Conservation (phyloP, 2,329 filamentous ascomycete species). For the Hypoxylon sp. region DNA sequence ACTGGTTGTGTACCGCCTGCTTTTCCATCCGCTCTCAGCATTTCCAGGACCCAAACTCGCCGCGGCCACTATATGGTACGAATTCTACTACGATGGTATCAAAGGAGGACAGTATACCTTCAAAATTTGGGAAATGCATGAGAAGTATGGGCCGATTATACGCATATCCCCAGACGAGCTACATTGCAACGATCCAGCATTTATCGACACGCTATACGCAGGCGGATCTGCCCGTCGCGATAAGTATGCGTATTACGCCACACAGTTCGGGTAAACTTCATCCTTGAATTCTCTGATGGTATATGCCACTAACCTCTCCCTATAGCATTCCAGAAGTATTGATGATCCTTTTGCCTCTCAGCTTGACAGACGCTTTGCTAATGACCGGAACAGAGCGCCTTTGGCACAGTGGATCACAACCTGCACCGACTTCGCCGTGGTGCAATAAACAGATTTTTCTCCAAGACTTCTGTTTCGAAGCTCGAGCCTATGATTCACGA, state of each 20-base stretch:
- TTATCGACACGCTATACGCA: slow-evolving; percentile 56
- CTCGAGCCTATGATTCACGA: slow-evolving; percentile 32
- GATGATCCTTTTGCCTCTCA: neutral
- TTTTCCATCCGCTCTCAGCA: slow-evolving; percentile 10
- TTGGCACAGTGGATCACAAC: slow-evolving; percentile 50
- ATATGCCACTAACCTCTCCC: neutral
- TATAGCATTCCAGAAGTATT: slow-evolving; percentile 9
- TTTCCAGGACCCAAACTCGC: slow-evolving; percentile 19
- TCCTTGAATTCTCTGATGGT: neutral
- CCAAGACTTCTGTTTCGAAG: slow-evolving; percentile 51
- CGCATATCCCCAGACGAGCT: slow-evolving; percentile 58
- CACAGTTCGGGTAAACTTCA: slow-evolving; percentile 38
- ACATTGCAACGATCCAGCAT: slow-evolving; percentile 56
- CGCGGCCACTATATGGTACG: slow-evolving; percentile 10
- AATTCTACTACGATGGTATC: slow-evolving; percentile 20
- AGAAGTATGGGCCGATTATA: slow-evolving; percentile 51
- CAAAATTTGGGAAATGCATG: slow-evolving; percentile 17
- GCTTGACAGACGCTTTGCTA: neutral
- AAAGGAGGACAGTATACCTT: slow-evolving; percentile 13
- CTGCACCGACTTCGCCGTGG: slow-evolving; percentile 54
- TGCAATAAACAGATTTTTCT: slow-evolving; percentile 55
- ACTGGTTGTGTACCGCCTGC: slow-evolving; percentile 8
- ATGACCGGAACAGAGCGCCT: slow-evolving; percentile 29
- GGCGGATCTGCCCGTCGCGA: slow-evolving; percentile 46
- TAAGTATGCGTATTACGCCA: slow-evolving; percentile 43